Evolutionary conservation across 495 filamentous ascomycete genomes (phyloP), one percentile per base, ranked within the genome.

Genomic region (Aspergillus saccharolyticus): DNA sequence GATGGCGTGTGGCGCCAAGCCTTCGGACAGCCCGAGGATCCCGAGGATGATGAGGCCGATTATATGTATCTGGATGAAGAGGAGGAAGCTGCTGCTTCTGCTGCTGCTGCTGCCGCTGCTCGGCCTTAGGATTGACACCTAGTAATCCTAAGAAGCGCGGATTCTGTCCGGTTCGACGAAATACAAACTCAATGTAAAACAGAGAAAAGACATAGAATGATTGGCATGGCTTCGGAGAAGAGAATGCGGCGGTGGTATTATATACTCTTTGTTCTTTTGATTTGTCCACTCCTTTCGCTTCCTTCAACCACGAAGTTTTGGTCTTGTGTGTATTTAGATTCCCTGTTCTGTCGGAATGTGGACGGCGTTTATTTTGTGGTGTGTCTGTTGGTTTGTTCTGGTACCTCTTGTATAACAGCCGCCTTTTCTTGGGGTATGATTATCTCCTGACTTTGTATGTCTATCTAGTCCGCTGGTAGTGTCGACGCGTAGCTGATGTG

Each of bases 1-100:
- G 82, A 88, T 61, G 80, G 91, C 39, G 81, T 96, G 19, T 96
- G 88, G 89, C 77, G 80, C 54, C 81, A 84, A 33, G 67, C 86
- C 0, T 72, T 82, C 49, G 89, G 88, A 0, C 66, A 70, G 18
- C 65, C 69, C 0, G 80, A 83, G 8, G 69, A 71, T 30, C 73
- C 65, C 30, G 68, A 76, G 5, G 74, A 77, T 18, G 64, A 74
- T 15, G 74, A 76, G 1, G 74, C 72, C 4, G 72, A 77, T 24
- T 71, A 68, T 53, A 24, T 71, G 22, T 77, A 76, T 59, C 67
- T 73, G 51, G 73, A 76, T 16, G 74, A 74, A 12, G 65, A 69
- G 9, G 69, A 71, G 12, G 71, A 73, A 49, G 58, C 54, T 18
- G 43, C 39, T 43, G 16, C 52, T 25, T 14, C 46, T 53, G 44